Conservation (phyloP, 2,329 filamentous ascomycete species). For the Botrytis byssoidea region DNA sequence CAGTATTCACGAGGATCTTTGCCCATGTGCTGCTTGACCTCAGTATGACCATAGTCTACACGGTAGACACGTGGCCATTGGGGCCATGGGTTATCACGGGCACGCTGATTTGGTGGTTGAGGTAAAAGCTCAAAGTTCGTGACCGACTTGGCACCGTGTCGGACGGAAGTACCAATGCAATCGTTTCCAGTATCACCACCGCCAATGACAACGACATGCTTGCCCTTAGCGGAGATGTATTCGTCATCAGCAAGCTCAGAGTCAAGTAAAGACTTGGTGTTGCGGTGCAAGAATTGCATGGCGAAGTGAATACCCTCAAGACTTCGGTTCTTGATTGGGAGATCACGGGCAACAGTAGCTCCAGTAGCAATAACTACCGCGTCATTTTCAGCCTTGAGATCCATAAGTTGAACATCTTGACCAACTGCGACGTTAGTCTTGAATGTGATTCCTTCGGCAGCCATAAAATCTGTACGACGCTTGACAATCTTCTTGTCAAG, state of each 20-base stretch:
- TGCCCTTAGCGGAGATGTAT: constrained; percentile 93
- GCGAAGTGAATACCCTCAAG: constrained; percentile 90
- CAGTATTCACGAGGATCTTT: constrained; percentile 96
- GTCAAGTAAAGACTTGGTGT: constrained; percentile 96
- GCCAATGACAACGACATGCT: constrained; percentile 94
- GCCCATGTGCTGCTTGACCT: constrained; percentile 94
- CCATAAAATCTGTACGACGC: constrained; percentile 93
- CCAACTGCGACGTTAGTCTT: constrained; percentile 76
- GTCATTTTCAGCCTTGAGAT: constrained; percentile 71
- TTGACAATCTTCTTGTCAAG: constrained; percentile 97
- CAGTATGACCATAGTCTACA: constrained; percentile 95
- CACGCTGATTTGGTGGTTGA: constrained; percentile 86
- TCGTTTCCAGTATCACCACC: constrained; percentile 98
- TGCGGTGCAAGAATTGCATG: constrained; percentile 96
- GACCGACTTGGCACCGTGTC: constrained; percentile 92
- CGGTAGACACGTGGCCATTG: constrained; percentile 98
- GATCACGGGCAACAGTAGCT: constrained; percentile 87
- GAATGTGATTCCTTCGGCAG: constrained; percentile 80
- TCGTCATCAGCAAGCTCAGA: constrained; percentile 78
- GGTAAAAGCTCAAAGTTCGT: constrained; percentile 96
- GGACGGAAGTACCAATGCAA: constrained; percentile 94
- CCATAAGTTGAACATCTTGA: constrained; percentile 66
- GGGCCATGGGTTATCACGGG: constrained; percentile 93
- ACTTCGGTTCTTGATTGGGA: constrained; percentile 85
- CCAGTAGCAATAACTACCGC: constrained; percentile 90